phyloP scores from a whole-genome alignment of 2,329 filamentous ascomycete genomes.

The Colletotrichum neosansevieriae region DNA sequence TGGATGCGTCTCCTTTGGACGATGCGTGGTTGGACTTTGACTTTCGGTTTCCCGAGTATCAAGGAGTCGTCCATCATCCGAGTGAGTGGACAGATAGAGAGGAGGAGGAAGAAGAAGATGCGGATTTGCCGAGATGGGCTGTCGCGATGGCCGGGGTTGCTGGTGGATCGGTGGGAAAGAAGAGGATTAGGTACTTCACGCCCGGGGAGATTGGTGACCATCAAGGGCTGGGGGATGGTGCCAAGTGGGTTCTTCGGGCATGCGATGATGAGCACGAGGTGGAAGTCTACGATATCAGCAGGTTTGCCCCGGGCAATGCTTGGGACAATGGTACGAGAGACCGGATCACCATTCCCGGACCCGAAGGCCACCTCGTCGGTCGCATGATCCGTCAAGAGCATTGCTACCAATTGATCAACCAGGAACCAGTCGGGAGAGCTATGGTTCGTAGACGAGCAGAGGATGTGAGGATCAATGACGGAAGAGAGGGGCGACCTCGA shows the following conservation, averaged over 20 bases:
- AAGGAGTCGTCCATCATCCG: neutral
- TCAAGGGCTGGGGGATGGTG: neutral
- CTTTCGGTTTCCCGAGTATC: neutral
- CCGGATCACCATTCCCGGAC: neutral
- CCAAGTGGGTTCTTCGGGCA: neutral
- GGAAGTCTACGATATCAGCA: neutral
- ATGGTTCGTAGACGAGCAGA: neutral
- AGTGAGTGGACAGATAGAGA: neutral
- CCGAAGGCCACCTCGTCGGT: neutral
- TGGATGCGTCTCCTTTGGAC: neutral
- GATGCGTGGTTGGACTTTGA: neutral
- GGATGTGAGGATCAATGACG: conserved; percentile 1
- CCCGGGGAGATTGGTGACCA: conserved; percentile 10
- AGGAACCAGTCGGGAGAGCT: neutral
- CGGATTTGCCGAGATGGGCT: neutral
- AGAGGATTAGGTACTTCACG: neutral
- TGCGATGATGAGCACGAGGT: neutral
- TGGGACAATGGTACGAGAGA: neutral
- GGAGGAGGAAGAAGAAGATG: neutral
- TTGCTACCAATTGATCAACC: neutral
- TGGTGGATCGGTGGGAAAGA: neutral
- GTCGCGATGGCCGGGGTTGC: neutral
- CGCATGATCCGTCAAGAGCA: neutral
- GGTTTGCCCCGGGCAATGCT: neutral
- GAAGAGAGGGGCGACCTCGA: neutral